phyloP scores from a whole-genome alignment of 164 flowering plant species.

The Aristolochia contorta region DNA sequence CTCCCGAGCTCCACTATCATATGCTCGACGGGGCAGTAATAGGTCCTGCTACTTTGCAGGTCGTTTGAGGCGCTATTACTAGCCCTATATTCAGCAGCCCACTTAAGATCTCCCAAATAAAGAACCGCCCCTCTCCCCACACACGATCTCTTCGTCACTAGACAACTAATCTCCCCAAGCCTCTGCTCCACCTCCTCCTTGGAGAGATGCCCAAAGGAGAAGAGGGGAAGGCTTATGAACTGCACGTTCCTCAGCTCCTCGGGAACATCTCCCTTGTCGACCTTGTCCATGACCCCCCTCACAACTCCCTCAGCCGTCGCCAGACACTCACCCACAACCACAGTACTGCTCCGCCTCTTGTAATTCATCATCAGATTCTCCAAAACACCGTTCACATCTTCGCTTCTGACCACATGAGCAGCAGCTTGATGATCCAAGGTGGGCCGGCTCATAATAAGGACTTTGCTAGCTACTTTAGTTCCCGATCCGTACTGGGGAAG shows the following conservation, averaged over 20 bases:
- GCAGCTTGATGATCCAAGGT: no score
- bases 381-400: constrained; percentile 47
- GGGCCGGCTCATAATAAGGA: no score
- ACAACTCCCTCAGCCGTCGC: constrained; percentile 46
- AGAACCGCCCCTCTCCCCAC: constrained; percentile 45
- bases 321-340: constrained; percentile 62
- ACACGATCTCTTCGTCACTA: constrained; percentile 33
- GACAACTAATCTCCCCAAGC: constrained; percentile 49
- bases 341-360: constrained; percentile 41
- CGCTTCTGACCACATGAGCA: constrained; percentile 23
- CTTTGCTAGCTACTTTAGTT: no score
- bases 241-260: constrained; percentile 39
- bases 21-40: constrained; percentile 57
- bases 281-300: constrained; percentile 45
- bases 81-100: constrained; percentile 56
- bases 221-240: constrained; percentile 43
- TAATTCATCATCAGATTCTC: constrained; percentile 43
- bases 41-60: constrained; percentile 32
- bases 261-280: constrained; percentile 58
- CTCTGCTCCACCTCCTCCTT: constrained; percentile 59
- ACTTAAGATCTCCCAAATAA: constrained; percentile 80
- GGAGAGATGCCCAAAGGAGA: constrained; percentile 31
- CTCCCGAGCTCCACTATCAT: constrained; percentile 74
- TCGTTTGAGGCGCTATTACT: no score
- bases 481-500: no score